These are phyloP conservation scores for Trichophyton verrucosum DNA, from an alignment of 2,329 filamentous ascomycete species.

Conservation along the genomic window DNA sequence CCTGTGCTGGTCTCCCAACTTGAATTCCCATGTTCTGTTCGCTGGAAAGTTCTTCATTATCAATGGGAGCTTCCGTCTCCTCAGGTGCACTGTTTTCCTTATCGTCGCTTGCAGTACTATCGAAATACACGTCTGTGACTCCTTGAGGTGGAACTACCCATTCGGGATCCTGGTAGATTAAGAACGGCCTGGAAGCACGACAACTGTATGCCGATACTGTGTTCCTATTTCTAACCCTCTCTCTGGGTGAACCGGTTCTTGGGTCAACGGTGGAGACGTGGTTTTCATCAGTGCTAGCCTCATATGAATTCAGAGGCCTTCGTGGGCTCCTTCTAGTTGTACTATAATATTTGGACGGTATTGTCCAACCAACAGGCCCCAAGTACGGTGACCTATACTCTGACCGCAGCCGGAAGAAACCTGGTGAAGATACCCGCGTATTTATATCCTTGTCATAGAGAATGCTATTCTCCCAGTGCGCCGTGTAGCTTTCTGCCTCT, in stretches of 20 bases:
- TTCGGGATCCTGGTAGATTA: conserved; percentile 14
- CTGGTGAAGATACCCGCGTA: background rate
- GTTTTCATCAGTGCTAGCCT: background rate
- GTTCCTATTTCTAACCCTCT: background rate
- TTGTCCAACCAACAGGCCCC: conserved; percentile 13
- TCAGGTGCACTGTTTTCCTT: conserved; percentile 12
- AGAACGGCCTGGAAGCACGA: conserved; percentile 9
- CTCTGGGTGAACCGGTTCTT: background rate
- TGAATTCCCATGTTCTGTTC: background rate
- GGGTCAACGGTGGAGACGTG: background rate
- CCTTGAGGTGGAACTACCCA: conserved; percentile 2
- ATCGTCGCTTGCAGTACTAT: conserved; percentile 10
- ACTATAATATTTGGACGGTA: conserved; percentile 6
- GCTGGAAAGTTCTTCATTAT: background rate
- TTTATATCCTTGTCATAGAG: conserved; percentile 6
- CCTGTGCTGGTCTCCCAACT: background rate
- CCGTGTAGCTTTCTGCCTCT: conserved; percentile 2
- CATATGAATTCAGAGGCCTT: background rate
- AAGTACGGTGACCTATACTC: conserved; percentile 9
- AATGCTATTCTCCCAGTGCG: conserved; percentile 1
- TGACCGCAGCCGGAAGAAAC: background rate
- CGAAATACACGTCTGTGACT: background rate
- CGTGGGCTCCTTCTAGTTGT: background rate
- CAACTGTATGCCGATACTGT: background rate
- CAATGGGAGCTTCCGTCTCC: background rate